These are phyloP conservation scores for Marasmius oreades DNA, from an alignment of 1,284 basidiomycete species.

Conservation along the genomic window DNA sequence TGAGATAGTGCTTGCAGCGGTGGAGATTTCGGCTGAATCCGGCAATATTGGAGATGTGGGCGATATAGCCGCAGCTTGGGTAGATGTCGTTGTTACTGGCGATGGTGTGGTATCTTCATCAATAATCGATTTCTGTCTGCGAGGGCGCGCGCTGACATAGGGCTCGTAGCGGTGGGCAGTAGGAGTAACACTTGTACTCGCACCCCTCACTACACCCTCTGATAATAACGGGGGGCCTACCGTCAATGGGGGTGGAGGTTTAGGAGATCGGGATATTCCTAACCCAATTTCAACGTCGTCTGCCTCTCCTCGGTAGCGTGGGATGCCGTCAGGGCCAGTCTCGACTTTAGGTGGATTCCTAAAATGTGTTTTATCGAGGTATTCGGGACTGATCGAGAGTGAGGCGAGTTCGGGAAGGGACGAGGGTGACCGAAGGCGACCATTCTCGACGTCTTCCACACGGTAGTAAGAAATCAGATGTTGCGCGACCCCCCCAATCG, in stretches of 20 bases:
- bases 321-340: slow-evolving; percentile 76
- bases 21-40: not conserved
- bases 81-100: not conserved
- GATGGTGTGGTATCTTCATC: not conserved
- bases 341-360: slow-evolving; percentile 88
- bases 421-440: slow-evolving; percentile 84
- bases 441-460: slow-evolving; percentile 86
- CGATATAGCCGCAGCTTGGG: too few species aligned
- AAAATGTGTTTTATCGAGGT: slow-evolving; percentile 88
- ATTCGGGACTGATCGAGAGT: slow-evolving; percentile 85
- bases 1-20: not conserved
- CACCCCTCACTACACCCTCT: slow-evolving; percentile 35
- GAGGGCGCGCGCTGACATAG: slow-evolving; percentile 35
- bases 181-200: slow-evolving; percentile 27
- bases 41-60: not conserved
- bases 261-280: slow-evolving; percentile 33
- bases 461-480: slow-evolving; percentile 97
- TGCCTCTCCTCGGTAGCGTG: slow-evolving; percentile 77
- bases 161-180: slow-evolving; percentile 49
- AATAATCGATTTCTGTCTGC: slow-evolving; percentile 25
- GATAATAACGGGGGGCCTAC: slow-evolving; percentile 51
- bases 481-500: slow-evolving; percentile 82
- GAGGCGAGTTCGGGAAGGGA: slow-evolving; percentile 85
- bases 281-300: slow-evolving; percentile 52
- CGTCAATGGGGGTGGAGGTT: slow-evolving; percentile 46